A percentile compares a stretch with the other conserved stretches of the same genome.
Conservation (phyloP, 1,284 basidiomycete species). For the Tilletia setariae region DNA sequence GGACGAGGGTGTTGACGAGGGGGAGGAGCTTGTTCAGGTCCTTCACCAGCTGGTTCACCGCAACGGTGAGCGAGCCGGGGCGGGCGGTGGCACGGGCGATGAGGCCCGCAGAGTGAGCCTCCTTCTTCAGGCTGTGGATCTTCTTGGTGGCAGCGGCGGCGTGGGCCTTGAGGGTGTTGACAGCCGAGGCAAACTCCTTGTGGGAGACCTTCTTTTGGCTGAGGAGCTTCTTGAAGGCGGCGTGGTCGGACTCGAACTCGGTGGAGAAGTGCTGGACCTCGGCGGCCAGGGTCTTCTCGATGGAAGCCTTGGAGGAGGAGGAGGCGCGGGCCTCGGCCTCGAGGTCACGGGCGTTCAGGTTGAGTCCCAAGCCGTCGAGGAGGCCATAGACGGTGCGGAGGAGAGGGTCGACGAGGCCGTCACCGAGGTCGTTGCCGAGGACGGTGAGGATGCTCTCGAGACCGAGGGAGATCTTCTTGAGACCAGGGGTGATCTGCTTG, state of each 20-base stretch:
- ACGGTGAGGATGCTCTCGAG: background rate
- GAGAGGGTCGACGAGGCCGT: background rate
- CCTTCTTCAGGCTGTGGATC: background rate
- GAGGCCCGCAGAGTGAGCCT: background rate
- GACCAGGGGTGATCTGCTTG: background rate
- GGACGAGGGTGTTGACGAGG: background rate
- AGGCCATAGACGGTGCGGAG: constrained; percentile 9
- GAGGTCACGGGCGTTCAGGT: constrained; percentile 8
- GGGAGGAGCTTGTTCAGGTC: constrained; percentile 7
- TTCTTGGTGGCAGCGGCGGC: background rate
- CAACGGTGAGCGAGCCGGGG: background rate
- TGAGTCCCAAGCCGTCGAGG: background rate
- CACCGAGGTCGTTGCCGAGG: background rate
- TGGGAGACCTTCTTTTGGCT: background rate
- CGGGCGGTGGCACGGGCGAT: background rate
- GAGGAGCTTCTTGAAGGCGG: background rate
- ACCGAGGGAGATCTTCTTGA: background rate
- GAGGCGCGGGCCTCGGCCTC: background rate
- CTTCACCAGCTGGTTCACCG: background rate
- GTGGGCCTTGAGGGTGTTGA: background rate
- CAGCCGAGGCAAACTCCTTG: background rate
- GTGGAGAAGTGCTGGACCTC: background rate
- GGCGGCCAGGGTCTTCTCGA: background rate
- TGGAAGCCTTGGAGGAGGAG: background rate
- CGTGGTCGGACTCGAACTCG: background rate